These are phyloP conservation scores for Crepidotus variabilis DNA, from an alignment of 768 basidiomycete genomes.

Conservation along the genomic window DNA sequence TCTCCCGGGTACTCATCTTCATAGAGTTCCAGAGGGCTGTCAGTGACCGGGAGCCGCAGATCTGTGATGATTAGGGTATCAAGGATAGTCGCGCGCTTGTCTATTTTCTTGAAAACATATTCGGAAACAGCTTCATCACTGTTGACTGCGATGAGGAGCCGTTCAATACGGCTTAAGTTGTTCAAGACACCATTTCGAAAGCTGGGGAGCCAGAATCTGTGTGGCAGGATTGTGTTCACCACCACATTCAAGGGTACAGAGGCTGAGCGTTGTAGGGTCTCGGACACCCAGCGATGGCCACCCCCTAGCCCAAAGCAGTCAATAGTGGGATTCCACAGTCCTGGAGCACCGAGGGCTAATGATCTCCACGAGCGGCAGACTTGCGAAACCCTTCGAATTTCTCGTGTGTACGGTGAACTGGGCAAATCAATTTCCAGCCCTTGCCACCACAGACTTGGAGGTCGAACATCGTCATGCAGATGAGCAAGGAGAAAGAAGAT, in stretches of 20 bases:
- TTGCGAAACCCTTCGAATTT: not conserved
- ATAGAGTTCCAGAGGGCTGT: not conserved
- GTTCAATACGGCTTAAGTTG: not conserved
- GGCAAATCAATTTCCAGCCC: no score
- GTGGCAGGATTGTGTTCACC: not conserved
- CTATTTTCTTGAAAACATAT: not conserved
- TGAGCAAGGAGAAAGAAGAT: not conserved
- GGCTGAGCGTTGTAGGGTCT: not conserved
- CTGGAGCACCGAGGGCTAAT: not conserved
- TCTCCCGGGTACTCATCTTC: not conserved
- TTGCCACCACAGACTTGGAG: not conserved
- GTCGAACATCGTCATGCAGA: not conserved
- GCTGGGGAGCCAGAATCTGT: not conserved
- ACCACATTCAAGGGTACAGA: not conserved
- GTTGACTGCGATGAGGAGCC: not conserved
- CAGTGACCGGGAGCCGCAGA: not conserved
- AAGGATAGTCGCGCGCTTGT: not conserved
- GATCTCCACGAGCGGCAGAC: not conserved
- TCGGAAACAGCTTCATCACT: not conserved
- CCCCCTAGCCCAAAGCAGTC: not conserved
- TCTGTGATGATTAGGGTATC: not conserved
- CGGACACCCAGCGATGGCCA: not conserved
- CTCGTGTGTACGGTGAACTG: not conserved
- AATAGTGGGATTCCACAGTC: not conserved
- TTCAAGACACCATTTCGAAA: not conserved